A percentile compares a stretch with the other conserved stretches of the same genome.
phyloP scores from a whole-genome alignment of 2,329 filamentous ascomycete species.

The Colletotrichum sp. region DNA sequence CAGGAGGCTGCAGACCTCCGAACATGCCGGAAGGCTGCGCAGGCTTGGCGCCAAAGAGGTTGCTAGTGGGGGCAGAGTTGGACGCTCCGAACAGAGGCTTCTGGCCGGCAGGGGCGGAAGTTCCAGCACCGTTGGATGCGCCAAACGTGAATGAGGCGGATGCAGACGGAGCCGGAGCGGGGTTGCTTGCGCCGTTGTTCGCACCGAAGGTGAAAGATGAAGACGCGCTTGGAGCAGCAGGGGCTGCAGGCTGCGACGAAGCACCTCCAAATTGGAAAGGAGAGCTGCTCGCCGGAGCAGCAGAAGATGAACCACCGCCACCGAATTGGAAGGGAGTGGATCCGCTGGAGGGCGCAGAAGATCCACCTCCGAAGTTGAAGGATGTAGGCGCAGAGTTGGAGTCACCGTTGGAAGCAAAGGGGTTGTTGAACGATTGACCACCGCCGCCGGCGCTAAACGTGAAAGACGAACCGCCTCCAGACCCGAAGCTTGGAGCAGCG shows the following conservation, averaged over 20 bases:
- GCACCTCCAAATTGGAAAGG: constrained; percentile 22
- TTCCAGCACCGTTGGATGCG: not conserved
- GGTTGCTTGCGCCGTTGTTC: constrained; percentile 13
- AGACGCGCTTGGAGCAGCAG: constrained; percentile 11
- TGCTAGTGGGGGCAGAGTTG: constrained; percentile 6
- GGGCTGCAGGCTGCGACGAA: constrained; percentile 1
- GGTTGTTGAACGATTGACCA: constrained; percentile 40
- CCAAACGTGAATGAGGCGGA: constrained; percentile 27
- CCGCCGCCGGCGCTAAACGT: constrained; percentile 26
- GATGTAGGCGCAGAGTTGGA: constrained; percentile 26
- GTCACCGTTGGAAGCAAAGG: constrained; percentile 37
- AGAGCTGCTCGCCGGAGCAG: constrained; percentile 15
- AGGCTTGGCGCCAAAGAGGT: constrained; percentile 22
- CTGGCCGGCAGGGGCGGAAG: constrained; percentile 7
- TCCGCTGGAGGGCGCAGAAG: constrained; percentile 16
- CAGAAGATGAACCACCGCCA: constrained; percentile 25
- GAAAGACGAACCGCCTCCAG: constrained; percentile 22
- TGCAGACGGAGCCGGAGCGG: constrained; percentile 4
- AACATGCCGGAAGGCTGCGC: constrained; percentile 34
- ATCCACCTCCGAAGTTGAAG: constrained; percentile 42
- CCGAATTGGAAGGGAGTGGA: constrained; percentile 45
- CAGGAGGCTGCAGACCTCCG: constrained; percentile 44
- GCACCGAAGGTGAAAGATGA: constrained; percentile 27
- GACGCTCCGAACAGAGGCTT: constrained; percentile 9
- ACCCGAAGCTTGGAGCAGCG: constrained; percentile 34